Evolutionary conservation across 169 alveolate genomes (phyloP).

Genomic region (Plasmodium cynomolgi): DNA sequence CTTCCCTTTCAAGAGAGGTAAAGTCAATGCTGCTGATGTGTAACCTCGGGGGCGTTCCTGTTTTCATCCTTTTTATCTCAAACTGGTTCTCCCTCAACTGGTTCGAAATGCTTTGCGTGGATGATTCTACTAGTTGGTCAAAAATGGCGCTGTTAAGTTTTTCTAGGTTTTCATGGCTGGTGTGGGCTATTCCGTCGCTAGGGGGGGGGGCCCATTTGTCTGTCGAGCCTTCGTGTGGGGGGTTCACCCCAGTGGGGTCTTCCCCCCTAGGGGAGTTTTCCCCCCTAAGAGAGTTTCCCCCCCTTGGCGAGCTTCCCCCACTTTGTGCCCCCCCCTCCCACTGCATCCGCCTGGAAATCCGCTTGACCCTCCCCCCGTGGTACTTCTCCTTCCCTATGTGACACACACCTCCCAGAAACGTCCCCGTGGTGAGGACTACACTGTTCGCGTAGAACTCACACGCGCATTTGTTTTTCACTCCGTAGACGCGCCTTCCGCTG

Average conservation of each 20-base stretch:
- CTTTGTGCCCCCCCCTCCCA: not conserved
- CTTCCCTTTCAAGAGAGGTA: slow-evolving; percentile 86
- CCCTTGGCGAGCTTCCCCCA: not conserved
- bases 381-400: slow-evolving; percentile 87
- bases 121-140: slow-evolving; percentile 33
- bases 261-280: not conserved
- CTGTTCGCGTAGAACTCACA: slow-evolving; percentile 69
- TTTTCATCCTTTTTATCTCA: slow-evolving; percentile 77
- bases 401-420: slow-evolving; percentile 91
- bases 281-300: not conserved
- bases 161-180: not conserved
- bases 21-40: slow-evolving; percentile 84
- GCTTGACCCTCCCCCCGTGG: slow-evolving; percentile 51
- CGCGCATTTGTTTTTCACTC: slow-evolving; percentile 78
- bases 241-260: not conserved
- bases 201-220: not conserved
- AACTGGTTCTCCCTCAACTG: slow-evolving; percentile 67
- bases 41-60: slow-evolving; percentile 95
- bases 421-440: slow-evolving; percentile 93
- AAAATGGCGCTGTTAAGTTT: not conserved
- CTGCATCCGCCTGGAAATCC: not conserved
- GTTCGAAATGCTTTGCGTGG: slow-evolving; percentile 31
- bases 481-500: slow-evolving; percentile 65
- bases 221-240: not conserved
- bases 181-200: not conserved